Evolutionary conservation across 139 green algal genomes (phyloP).

Genomic region (Tetraselmis chui): DNA sequence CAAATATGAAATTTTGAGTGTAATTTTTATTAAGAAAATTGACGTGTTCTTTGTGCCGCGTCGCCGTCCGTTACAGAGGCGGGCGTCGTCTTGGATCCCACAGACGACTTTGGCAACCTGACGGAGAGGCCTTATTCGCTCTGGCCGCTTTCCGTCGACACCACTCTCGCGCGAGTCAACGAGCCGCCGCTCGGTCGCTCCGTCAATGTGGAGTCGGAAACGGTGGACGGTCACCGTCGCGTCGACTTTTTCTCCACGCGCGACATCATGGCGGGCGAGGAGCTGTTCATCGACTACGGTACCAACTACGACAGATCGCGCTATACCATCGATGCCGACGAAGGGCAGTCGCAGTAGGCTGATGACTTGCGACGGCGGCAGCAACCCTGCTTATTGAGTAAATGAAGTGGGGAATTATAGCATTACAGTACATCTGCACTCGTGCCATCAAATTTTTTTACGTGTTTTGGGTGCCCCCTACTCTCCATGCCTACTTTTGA

Average conservation of each 20-base stretch:
- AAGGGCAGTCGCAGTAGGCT: too few relatives aligned
- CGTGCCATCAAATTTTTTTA: too few relatives aligned
- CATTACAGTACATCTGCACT: too few relatives aligned
- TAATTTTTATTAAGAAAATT: too few relatives aligned
- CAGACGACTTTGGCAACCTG: conserved; percentile 29
- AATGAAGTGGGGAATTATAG: too few relatives aligned
- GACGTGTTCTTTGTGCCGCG: too few relatives aligned
- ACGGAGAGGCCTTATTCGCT: conserved; percentile 21
- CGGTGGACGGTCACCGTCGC: conserved; percentile 3
- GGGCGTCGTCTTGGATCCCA: conserved; percentile 41
- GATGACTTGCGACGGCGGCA: too few relatives aligned
- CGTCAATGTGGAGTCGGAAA: conserved; percentile 22
- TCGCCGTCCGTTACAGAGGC: conserved; percentile 13
- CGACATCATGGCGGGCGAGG: conserved; percentile 28
- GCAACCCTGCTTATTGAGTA: too few relatives aligned
- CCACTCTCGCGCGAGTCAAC: conserved; percentile 38
- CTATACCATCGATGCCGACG: too few relatives aligned
- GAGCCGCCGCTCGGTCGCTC: conserved; percentile 38
- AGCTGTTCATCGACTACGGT: conserved; percentile 55
- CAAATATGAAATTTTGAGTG: too few relatives aligned
- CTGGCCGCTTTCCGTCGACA: conserved; percentile 35
- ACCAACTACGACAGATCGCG: conserved; percentile 29
- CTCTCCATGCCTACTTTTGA: too few relatives aligned
- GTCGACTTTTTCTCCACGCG: conserved; percentile 25
- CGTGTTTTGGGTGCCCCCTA: too few relatives aligned